Evolutionary conservation across 805 yeast genomes (phyloP), one percentile per base, ranked within the genome.

Genomic region (Suhomyces sp.): DNA sequence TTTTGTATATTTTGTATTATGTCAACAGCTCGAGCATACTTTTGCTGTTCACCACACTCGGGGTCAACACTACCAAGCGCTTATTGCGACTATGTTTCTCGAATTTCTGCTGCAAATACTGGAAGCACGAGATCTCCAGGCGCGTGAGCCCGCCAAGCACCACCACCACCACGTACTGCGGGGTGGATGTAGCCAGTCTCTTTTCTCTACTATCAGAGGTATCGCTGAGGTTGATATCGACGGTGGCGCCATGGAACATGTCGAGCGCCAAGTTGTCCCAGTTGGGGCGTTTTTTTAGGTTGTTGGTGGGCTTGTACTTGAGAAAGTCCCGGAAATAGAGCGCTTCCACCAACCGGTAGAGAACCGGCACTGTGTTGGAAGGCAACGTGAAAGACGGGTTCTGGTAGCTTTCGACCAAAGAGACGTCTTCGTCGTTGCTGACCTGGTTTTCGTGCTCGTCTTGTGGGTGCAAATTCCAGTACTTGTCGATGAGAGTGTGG

Each of bases 91-190:
- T 64, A 17, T 53, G 61, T 26, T 54, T 55, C 46, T 66, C 64
- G 31, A 77, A 62, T 53, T 73, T 74, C 46, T 72, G 70, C 52
- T 88, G 83, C n/a, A 89, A 74, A 50, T 76, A 79, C 60, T 85
- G 74, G 46, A 93, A 69, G 3, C 91, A 84, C 3, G 93, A 82
- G 15, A 92, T 74, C 67, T 93, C 99, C 7, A 94, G 84, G 64
- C 88, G 78, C 0, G 97, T 90, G 6, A 92, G 72, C 0, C 99
- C 98, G 12, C 98, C 98, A 41, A 92, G 62, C 56, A 87, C 69
- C 6, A 84, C 81, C 49, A 89, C 59, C 55, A 90, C 62, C 54
- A 69, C 50, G 64, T 70, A 51, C 50, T 2, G 45, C 4, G 47
- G 17, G 19, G 46, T 24, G 19, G 29, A 13, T 44, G 24, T 44